These are phyloP conservation scores for Rhodomyrtus tomentosa DNA, from an alignment of 345 rosid species.

Conservation along the genomic window DNA sequence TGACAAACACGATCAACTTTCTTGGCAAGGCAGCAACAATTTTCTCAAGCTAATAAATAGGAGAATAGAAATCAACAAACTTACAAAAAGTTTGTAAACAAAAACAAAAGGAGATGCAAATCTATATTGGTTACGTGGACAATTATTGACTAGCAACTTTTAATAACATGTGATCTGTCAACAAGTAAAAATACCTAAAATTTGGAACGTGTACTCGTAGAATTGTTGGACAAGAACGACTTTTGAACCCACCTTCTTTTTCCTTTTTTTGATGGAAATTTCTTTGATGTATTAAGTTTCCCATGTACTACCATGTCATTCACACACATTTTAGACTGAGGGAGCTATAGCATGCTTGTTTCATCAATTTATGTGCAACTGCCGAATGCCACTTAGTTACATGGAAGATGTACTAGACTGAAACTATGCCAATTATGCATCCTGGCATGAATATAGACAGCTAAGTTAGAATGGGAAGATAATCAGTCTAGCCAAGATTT, in stretches of 20 bases:
- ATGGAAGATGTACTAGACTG: not conserved
- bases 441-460: not conserved
- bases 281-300: not conserved
- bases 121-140: not conserved
- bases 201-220: not conserved
- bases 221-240: not conserved
- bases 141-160: not conserved
- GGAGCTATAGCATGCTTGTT: not conserved
- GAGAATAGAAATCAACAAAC: constrained; percentile 5
- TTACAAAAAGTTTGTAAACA: not conserved
- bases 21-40: constrained; percentile 59
- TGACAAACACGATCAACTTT: constrained; percentile 66
- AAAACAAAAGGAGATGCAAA: not conserved
- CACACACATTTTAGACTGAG: not conserved
- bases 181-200: not conserved
- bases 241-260: not conserved
- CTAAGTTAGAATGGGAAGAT: not conserved
- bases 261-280: not conserved
- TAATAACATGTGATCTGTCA: not conserved
- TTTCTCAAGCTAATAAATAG: constrained; percentile 44
- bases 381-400: not conserved
- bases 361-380: not conserved
- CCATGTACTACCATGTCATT: not conserved
- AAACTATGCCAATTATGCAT: not conserved
- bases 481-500: not conserved